These are phyloP conservation scores for Lumnitzera littorea DNA, from an alignment of 345 rosid genomes.

Conservation along the genomic window DNA sequence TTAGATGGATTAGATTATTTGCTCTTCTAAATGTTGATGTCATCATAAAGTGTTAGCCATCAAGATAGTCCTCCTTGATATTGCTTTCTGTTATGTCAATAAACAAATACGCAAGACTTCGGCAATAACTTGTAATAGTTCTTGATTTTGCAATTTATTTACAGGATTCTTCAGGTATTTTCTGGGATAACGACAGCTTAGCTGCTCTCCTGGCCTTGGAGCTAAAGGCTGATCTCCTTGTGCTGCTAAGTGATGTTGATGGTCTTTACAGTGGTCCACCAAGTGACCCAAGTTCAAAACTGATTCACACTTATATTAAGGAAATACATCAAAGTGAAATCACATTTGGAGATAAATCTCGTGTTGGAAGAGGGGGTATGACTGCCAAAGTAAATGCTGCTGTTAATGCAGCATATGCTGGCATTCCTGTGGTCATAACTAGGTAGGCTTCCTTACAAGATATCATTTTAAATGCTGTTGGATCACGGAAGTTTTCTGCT, in stretches of 20 bases:
- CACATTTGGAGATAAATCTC: slow-evolving; percentile 96
- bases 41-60: too few species aligned
- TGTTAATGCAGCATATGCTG: slow-evolving; percentile 78
- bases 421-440: slow-evolving; percentile 92
- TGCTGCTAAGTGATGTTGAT: slow-evolving; percentile 91
- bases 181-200: slow-evolving; percentile 99
- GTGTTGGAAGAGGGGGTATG: slow-evolving; percentile 99
- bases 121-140: too few species aligned
- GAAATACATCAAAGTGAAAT: slow-evolving; percentile 81
- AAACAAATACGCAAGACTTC: too few species aligned
- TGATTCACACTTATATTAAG: slow-evolving; percentile 75
- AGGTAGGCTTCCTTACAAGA: slow-evolving; percentile 37
- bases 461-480: background rate
- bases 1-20: too few species aligned
- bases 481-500: background rate
- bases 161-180: slow-evolving; percentile 98
- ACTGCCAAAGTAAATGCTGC: slow-evolving; percentile 99
- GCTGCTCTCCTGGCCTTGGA: slow-evolving; percentile 91
- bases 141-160: background rate
- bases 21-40: too few species aligned
- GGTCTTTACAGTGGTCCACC: slow-evolving; percentile 99
- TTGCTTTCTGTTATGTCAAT: background rate
- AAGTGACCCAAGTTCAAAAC: slow-evolving; percentile 77
- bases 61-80: background rate
- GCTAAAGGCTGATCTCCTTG: slow-evolving; percentile 88